These are phyloP conservation scores for Nicotiana tabacum DNA, from an alignment of 257 asterid genomes.

Conservation along the genomic window DNA sequence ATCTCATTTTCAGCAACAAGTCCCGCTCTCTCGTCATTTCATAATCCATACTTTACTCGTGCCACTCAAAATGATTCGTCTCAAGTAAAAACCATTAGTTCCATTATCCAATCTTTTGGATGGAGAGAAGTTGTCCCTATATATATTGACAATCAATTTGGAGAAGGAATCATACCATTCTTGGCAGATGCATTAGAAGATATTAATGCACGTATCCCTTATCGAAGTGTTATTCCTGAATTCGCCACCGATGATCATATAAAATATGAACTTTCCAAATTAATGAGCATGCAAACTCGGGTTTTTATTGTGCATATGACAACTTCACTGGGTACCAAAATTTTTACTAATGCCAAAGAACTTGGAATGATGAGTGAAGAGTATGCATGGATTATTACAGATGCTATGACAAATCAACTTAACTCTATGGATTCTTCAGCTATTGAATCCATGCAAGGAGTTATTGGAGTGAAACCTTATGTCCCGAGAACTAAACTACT, in stretches of 20 bases:
- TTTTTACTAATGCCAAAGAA: slow-evolving; percentile 28
- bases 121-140: slow-evolving; percentile 51
- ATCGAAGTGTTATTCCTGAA: slow-evolving; percentile 36
- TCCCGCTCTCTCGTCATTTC: slow-evolving; percentile 32
- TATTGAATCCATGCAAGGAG: slow-evolving; percentile 48
- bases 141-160: slow-evolving; percentile 41
- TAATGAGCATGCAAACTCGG: slow-evolving; percentile 49
- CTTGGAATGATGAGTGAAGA: slow-evolving; percentile 42
- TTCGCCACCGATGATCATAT: slow-evolving; percentile 35
- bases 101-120: slow-evolving; percentile 37
- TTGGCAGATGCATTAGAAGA: slow-evolving; percentile 35
- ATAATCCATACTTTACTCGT: slow-evolving; percentile 41
- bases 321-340: slow-evolving; percentile 25
- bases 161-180: slow-evolving; percentile 45
- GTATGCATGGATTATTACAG: slow-evolving; percentile 48
- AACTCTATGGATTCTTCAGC: slow-evolving; percentile 17
- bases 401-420: slow-evolving; percentile 29
- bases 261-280: slow-evolving; percentile 30
- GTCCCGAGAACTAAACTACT: slow-evolving; percentile 22
- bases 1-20: slow-evolving; percentile 59
- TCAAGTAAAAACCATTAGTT: slow-evolving; percentile 36
- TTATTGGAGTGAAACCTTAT: slow-evolving; percentile 43
- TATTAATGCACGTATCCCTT: slow-evolving; percentile 28
- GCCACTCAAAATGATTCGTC: slow-evolving; percentile 39
- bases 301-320: slow-evolving; percentile 46